Conservation (phyloP, 2,329 filamentous ascomycete genomes). For the Pseudocercospora vitis region DNA sequence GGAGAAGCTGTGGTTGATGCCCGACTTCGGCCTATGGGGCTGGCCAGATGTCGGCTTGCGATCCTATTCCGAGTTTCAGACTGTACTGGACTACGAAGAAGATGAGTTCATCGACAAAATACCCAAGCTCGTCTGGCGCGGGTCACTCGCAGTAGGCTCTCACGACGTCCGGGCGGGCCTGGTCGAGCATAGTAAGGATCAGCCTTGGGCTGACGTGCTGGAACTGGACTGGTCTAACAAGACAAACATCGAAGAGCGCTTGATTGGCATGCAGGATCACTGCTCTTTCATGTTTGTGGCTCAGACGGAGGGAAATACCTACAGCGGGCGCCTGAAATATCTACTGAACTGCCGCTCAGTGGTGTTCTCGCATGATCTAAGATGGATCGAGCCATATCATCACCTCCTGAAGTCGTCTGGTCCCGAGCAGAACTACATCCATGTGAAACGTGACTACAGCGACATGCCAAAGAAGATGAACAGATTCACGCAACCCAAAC, state of each 20-base stretch:
- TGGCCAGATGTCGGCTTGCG: constrained; percentile 49
- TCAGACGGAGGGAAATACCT: constrained; percentile 36
- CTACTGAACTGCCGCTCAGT: constrained; percentile 37
- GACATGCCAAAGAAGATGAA: constrained; percentile 33
- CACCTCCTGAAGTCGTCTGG: constrained; percentile 33
- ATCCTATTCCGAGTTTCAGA: constrained; percentile 22
- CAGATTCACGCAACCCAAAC: constrained; percentile 25
- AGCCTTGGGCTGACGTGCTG: constrained; percentile 41
- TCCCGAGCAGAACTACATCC: constrained; percentile 34
- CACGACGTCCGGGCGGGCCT: constrained; percentile 36
- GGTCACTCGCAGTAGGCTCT: constrained; percentile 31
- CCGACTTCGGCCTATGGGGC: constrained; percentile 53
- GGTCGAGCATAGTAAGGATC: constrained; percentile 32
- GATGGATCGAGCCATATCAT: constrained; percentile 34
- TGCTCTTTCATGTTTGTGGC: constrained; percentile 33
- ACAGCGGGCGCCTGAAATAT: constrained; percentile 36
- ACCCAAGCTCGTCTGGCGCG: constrained; percentile 34
- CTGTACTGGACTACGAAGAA: constrained; percentile 26
- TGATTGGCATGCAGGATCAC: constrained; percentile 31
- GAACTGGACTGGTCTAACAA: constrained; percentile 29
- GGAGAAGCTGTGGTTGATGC: constrained; percentile 52
- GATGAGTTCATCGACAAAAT: constrained; percentile 28
- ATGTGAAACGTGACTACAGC: constrained; percentile 31
- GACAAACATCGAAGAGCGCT: constrained; percentile 26
- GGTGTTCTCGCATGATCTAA: constrained; percentile 32